Percentiles rank a stretch among this genome's conserved stretches.
Evolutionary conservation across 2,329 filamentous ascomycete genomes (phyloP).

Genomic region (Cordyceps javanica): DNA sequence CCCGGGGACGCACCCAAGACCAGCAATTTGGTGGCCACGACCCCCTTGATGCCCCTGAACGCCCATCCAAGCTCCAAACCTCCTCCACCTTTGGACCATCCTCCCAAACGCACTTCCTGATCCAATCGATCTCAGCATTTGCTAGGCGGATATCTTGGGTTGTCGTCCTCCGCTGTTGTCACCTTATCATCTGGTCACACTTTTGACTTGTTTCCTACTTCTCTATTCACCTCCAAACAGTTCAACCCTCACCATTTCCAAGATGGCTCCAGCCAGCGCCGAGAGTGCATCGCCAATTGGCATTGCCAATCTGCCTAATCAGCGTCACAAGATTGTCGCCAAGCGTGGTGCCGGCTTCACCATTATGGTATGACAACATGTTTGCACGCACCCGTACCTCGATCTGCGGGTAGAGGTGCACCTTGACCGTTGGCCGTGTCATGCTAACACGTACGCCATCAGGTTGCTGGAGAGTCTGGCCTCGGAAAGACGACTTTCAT

Average conservation of each 20-base stretch:
- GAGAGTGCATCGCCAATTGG: constrained; percentile 64
- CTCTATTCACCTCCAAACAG: not conserved
- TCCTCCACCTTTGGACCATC: constrained; percentile 13
- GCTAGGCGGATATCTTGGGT: constrained; percentile 9
- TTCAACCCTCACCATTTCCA: constrained; percentile 20
- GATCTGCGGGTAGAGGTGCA: not conserved
- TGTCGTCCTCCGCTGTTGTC: constrained; percentile 12
- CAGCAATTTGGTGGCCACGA: constrained; percentile 14
- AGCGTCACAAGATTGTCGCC: constrained; percentile 68
- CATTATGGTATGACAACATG: constrained; percentile 71
- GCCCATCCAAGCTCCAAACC: constrained; percentile 12
- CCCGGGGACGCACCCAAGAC: constrained; percentile 13
- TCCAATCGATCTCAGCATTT: constrained; percentile 13
- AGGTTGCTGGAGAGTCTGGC: constrained; percentile 98
- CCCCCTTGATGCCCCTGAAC: constrained; percentile 15
- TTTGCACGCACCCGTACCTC: not conserved
- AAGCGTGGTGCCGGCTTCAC: constrained; percentile 96
- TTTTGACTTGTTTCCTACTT: not conserved
- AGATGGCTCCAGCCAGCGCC: constrained; percentile 52
- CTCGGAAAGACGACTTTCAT: constrained; percentile 99
- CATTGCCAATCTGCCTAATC: constrained; percentile 69
- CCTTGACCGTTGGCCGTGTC: not conserved
- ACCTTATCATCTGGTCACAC: not conserved
- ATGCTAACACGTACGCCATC: constrained; percentile 15
- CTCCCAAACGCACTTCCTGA: constrained; percentile 13